Evolutionary conservation across 163 green algal genomes (phyloP), one percentile per base, ranked within the genome.

Genomic region (Scenedesmus sp.): DNA sequence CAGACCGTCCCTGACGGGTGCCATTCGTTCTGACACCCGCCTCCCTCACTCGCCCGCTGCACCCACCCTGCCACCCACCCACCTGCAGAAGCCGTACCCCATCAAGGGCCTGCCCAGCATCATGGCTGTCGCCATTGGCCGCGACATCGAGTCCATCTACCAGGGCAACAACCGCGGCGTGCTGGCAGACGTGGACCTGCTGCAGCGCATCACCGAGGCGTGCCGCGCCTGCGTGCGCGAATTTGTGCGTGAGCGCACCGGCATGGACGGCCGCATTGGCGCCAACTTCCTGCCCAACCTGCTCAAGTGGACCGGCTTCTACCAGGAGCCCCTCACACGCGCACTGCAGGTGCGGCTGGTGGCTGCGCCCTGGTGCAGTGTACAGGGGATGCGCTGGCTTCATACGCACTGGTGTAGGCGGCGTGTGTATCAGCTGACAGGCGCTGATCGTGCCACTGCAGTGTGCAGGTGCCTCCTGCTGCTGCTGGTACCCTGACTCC

Each of bases 111-210:
- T 99, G 85, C 98, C 98, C 40, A 93, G 94, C 86, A 98, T 99
- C 92, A 93, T 99, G 61, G 98, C 98, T 0, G 70, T 86, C 40
- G 92, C 97, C 81, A 97, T 99, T 35, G 96, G 96, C 40, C 94
- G 96, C 79, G 92, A 98, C 92, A 99, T 99, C 70, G 98, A 99
- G 95, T 88, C 97, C 94, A 98, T 94, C 97, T 96, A 95, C 92
- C 65, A 61, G 22, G 92, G 92, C 88, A 94, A 99, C 96, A 98
- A 99, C 95, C 72, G 37, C 35, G 97, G 97, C 72, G 89, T 98
- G 16, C 95, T 99, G 84, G 95, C 96, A 13, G 97, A 99, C 87
- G 98, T 99, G 59, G 94, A 98, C 49, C 88, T 98, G 91, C 94
- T 99, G 87, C 95, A 99, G 95, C 93, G 97, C 70, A 99, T 99